These are phyloP conservation scores for Komagataella pastoris DNA, from an alignment of 805 yeast species.

Conservation along the genomic window DNA sequence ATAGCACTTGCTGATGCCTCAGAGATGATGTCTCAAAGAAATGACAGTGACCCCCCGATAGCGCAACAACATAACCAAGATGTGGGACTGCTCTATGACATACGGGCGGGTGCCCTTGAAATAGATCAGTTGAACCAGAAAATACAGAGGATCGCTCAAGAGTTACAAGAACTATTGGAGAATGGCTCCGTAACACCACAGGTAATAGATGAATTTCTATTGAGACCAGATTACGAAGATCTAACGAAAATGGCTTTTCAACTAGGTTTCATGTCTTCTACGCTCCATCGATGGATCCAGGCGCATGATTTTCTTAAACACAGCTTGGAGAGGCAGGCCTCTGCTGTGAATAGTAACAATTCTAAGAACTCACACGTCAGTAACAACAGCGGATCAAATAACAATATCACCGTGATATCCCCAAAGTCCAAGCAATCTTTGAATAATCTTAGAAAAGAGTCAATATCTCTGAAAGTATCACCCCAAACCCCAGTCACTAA, in stretches of 20 bases:
- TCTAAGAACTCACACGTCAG: not conserved
- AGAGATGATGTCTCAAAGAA: not conserved
- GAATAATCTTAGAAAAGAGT: not conserved
- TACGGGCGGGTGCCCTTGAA: not conserved
- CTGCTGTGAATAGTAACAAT: not conserved
- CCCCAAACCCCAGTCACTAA: slow-evolving; percentile 1
- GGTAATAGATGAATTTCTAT: not conserved
- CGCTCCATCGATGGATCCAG: not conserved
- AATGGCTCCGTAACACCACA: not conserved
- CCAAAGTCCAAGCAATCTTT: not conserved
- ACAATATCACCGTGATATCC: not conserved
- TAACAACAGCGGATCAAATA: not conserved
- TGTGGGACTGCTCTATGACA: not conserved
- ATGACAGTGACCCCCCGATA: not conserved
- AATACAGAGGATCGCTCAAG: not conserved
- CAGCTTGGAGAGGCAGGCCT: not conserved
- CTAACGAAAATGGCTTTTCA: not conserved
- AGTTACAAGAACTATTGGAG: not conserved
- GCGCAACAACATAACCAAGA: not conserved
- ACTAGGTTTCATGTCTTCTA: not conserved
- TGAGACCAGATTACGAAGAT: not conserved
- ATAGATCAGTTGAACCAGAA: not conserved
- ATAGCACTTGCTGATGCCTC: not conserved
- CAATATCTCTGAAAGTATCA: not conserved
- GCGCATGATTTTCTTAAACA: not conserved